Percentiles rank a stretch among this genome's conserved stretches.
These are phyloP conservation scores for Hirschfeldia incana DNA, from an alignment of 345 rosid genomes.

Conservation along the genomic window DNA sequence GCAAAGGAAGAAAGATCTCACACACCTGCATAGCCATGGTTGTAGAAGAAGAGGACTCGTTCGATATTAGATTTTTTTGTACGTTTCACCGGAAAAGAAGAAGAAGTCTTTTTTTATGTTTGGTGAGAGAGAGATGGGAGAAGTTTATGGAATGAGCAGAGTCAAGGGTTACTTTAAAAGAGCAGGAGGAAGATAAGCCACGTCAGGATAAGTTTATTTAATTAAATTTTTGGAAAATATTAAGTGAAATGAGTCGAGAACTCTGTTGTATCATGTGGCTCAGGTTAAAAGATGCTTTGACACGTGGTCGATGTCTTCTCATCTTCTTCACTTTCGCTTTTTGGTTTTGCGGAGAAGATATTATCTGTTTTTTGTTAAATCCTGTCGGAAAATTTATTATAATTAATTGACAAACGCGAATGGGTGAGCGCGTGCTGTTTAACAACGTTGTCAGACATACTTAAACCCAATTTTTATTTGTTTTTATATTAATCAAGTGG, in stretches of 20 bases:
- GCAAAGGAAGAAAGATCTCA: constrained; percentile 21
- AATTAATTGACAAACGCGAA: constrained; percentile 22
- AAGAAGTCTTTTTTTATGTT: neutral
- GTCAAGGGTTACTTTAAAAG: constrained; percentile 28
- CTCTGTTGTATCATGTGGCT: constrained; percentile 64
- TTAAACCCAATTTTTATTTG: neutral
- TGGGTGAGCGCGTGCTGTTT: constrained; percentile 24
- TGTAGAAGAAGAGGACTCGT: constrained; percentile 26
- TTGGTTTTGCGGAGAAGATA: constrained; percentile 39
- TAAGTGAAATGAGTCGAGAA: constrained; percentile 46
- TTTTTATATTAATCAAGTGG: neutral
- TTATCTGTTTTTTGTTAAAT: constrained; percentile 39
- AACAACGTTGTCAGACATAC: neutral
- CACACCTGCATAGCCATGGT: constrained; percentile 37
- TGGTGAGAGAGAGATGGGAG: constrained; percentile 10
- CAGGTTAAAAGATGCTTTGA: constrained; percentile 42
- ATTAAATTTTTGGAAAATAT: neutral
- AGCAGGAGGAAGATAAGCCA: constrained; percentile 44
- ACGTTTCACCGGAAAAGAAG: neutral
- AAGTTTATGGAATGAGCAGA: neutral
- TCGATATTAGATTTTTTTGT: neutral
- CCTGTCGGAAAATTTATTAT: constrained; percentile 32
- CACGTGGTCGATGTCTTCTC: constrained; percentile 28
- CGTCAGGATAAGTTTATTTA: constrained; percentile 49
- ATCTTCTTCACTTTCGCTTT: constrained; percentile 33